Base-by-base conservation (phyloP, 352 stramenopile genomes). In the Phytophthora pluvialis region DNA sequence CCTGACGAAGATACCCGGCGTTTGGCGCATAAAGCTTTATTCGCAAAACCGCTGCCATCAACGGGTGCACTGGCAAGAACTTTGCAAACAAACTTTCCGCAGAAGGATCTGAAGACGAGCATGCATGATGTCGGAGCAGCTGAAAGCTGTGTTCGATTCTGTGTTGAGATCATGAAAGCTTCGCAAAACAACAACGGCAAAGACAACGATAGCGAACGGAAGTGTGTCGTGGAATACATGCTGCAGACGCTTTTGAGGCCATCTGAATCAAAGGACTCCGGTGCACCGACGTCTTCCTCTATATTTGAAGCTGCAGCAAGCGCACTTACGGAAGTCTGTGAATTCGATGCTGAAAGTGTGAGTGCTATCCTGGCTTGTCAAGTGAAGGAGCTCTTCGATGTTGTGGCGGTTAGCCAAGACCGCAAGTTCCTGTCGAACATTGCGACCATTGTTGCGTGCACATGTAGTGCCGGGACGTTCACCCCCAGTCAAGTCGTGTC, bases 141-240 rank as follows among this genome's bases (percentile, higher is more conserved):
- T 25, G 73, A 83, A 64, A 83, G 73, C 16, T 90, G 75, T 53
- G 51, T 90, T 11, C 58, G 55, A 9, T 92, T 92, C 39, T 84
- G 83, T 44, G 55, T 88, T 15, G 36, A 67, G 10, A 77, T 88
- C 26, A 62, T 86, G 42, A 81, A 78, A 47, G 60, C 57, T 16
- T 59, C 31, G 32, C 36, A 21, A 35, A 9, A 58, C 9, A 48
- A 43, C 15, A 45, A 47, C 16, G 59, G 51, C n/a, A 38, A 70
- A 50, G 60, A 72, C 4, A 40, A 75, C 32, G 44, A 5, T 8
- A 51, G 64, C 15, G 75, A 83, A 3, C 52, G 72, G 8, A 66
- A 49, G 9, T 49, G 65, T 35, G 57, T 90, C 5, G 43, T 86
- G 38, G 72, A 78, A 28, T 89, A 84, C 56, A 77, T 91, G 38